Evolutionary conservation across 2,329 filamentous ascomycete genomes (phyloP), one percentile per base, ranked within the genome.

Genomic region (Aspergillus brunneoviolaceus): DNA sequence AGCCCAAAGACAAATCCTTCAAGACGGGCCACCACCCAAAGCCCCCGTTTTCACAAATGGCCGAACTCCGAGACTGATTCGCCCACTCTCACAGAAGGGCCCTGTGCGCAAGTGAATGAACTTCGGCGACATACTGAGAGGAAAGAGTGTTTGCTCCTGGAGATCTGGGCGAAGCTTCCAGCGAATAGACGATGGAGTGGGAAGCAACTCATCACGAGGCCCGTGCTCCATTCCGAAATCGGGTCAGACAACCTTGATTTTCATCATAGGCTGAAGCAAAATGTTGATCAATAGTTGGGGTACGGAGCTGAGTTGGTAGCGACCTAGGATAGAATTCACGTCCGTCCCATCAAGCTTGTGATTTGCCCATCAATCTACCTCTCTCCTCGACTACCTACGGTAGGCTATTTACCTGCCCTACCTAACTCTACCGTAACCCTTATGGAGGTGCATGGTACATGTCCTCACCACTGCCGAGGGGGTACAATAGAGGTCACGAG

Each of bases 201-300:
- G 45, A 47, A 25, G 39, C 14, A 35, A 16, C 51, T 49, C 33
- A 51, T 51, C 53, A 56, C 53, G 57, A 60, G 60, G 53, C 31
- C 47, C 33, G 29, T 35, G 16, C 35, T 42, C 52, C 51, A 49
- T 55, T 54, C 49, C 42, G 45, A 59, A 42, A 31, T 49, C 52
- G 52, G 39, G 52, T 55, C 45, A 48, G 39, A 47, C 52, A 35
- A 35, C 33, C 33, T 16, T 35, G 33, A 35, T 10, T 16, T 9
- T 35, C 1, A 35, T 35, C 14, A 47, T 55, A 27, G 52, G 39
- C 14, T 11, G 52, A 48, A 42, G 25, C 25, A 48, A 10, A 48
- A 27, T 33, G 49, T 42, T 50, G 54, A 60, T 53, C 54, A 50
- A 53, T 52, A 16, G 5, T 35, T 16, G 33, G 33, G 14, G 12